Conservation (phyloP, 2,329 filamentous ascomycete genomes). For the Lachnum nothofagi region DNA sequence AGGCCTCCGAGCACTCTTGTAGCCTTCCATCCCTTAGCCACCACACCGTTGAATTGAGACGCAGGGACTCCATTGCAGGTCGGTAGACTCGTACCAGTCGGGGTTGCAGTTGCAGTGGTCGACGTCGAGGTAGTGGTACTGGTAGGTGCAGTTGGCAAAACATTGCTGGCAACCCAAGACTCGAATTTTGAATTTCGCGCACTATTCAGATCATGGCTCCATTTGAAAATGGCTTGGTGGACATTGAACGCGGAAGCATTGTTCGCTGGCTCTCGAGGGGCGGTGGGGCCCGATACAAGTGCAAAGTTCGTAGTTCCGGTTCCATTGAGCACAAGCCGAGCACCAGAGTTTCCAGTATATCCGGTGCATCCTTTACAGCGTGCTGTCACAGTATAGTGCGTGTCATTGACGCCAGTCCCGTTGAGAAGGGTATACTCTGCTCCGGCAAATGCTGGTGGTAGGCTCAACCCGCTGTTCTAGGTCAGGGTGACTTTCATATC, state of each 20-base stretch:
- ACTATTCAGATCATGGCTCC: slow-evolving; percentile 6
- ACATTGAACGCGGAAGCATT: slow-evolving; percentile 11
- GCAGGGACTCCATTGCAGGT: slow-evolving; percentile 4
- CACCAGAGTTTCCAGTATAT: slow-evolving; percentile 4
- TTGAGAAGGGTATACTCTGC: slow-evolving; percentile 13
- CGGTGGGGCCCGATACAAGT: not conserved
- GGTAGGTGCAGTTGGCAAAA: not conserved
- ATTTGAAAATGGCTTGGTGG: slow-evolving; percentile 9
- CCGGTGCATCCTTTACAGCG: slow-evolving; percentile 10
- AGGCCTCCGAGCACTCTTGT: slow-evolving; percentile 10
- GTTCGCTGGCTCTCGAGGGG: slow-evolving; percentile 4
- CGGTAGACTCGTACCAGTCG: not conserved
- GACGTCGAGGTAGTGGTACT: not conserved
- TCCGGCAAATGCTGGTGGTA: slow-evolving; percentile 7
- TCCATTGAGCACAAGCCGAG: not conserved
- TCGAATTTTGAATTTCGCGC: slow-evolving; percentile 6
- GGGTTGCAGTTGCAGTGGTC: not conserved
- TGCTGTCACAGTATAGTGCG: slow-evolving; percentile 9
- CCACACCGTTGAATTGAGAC: slow-evolving; percentile 5
- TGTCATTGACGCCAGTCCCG: slow-evolving; percentile 11
- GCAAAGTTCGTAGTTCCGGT: slow-evolving; percentile 8
- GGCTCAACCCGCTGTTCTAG: slow-evolving; percentile 4
- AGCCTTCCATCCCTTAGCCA: slow-evolving; percentile 12
- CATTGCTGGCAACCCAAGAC: slow-evolving; percentile 7
- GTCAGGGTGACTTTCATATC: not conserved